Evolutionary conservation across 805 yeast genomes (phyloP), one percentile per base, ranked within the genome.

Genomic region (Candida qinlingensis): DNA sequence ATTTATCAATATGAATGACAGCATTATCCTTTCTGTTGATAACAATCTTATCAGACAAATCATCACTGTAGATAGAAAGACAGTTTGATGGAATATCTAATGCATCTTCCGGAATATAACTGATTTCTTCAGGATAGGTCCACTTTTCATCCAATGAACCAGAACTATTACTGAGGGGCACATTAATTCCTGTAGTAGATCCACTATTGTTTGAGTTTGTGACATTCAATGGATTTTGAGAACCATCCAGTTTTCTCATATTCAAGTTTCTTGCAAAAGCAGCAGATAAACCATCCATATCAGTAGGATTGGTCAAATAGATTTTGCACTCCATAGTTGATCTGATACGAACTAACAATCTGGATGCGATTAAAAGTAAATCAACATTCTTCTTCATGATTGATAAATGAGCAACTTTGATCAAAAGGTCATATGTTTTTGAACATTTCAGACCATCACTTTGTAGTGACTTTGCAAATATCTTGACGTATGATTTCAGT

Each of bases 221-320:
- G 25, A 11, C 39, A 13, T 27, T 36, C 9, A 35, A n/a, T 12
- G 33, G 7, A 10, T 31, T 28, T 7, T 3, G 27, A 9, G 42
- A 12, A 11, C 25, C 37, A 6, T 47, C 50, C 25, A 47, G 11
- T 46, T 55, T 54, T 60, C 54, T 62, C 37, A 58, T 51, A 19
- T 59, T 63, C 29, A 63, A 57, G 50, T 79, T 77, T 58, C 88
- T 70, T 5, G 76, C 73, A 46, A 85, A 71, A 0, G 80, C 75
- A 3, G 81, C 76, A 8, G 88, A 77, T 13, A 85, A 63, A 0
- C 87, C 89, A 39, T 79, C 84, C 70, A 83, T 78, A 59, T 85
- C 87, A 1, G 64, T 60, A 4, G 85, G 84, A 7, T 71, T 66
- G 3, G 79, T 64, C 39, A 85, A 66, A 57, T 71, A 78, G 2